Evolutionary conservation across 768 basidiomycete genomes (phyloP).

Genomic region (Nidularia sp.): DNA sequence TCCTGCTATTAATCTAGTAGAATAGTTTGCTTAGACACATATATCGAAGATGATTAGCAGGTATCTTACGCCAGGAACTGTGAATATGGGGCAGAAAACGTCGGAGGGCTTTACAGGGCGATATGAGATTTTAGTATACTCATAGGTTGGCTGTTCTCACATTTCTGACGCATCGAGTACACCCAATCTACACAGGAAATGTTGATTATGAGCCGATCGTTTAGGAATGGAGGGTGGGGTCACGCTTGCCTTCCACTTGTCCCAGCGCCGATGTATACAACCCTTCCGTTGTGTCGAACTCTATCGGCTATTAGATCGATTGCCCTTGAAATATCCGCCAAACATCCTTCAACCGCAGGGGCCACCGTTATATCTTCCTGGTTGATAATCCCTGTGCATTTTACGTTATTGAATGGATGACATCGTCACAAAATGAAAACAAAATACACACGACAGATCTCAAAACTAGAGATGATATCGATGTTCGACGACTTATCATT

Average conservation of each 20-base stretch:
- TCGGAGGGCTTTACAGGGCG: constrained; percentile 14
- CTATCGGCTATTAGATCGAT: constrained; percentile 24
- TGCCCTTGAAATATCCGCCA: constrained; percentile 19
- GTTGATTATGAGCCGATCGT: constrained; percentile 3
- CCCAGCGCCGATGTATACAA: constrained; percentile 31
- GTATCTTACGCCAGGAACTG: constrained; percentile 15
- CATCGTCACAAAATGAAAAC: neutral
- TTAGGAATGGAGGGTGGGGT: neutral
- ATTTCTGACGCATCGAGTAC: constrained; percentile 26
- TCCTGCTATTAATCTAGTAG: constrained; percentile 16
- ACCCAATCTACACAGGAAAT: constrained; percentile 11
- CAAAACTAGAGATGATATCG: constrained; percentile 21
- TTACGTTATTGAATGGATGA: neutral
- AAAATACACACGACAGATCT: constrained; percentile 20
- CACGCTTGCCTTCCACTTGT: constrained; percentile 24
- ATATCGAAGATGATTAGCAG: neutral
- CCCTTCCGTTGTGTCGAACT: constrained; percentile 19
- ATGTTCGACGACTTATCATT: constrained; percentile 20
- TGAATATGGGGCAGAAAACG: constrained; percentile 18
- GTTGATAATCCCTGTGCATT: constrained; percentile 22
- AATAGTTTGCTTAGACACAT: neutral
- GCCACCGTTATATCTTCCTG: constrained; percentile 20
- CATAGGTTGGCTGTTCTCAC: constrained; percentile 5
- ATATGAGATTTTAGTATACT: neutral
- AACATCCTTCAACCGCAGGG: constrained; percentile 18